Percentiles rank a stretch among this genome's conserved stretches.
phyloP scores from a whole-genome alignment of 2,329 filamentous ascomycete genomes.

The Xylariaceae sp. region DNA sequence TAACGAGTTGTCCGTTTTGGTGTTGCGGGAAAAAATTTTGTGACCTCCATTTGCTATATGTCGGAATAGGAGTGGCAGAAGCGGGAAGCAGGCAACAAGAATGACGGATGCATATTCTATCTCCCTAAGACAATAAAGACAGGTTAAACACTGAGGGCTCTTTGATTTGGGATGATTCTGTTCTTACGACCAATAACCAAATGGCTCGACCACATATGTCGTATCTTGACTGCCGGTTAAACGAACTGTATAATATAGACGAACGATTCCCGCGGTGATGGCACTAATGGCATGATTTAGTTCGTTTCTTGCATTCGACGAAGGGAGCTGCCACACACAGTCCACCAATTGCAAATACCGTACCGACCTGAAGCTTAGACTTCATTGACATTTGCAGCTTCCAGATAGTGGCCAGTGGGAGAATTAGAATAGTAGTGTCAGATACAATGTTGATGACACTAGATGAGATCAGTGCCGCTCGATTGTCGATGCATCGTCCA shows the following conservation, averaged over 20 bases:
- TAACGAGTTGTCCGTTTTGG: background rate
- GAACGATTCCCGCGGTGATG: background rate
- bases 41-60: background rate
- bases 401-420: constrained; percentile 2
- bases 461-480: background rate
- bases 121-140: background rate
- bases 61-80: background rate
- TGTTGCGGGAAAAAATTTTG: background rate
- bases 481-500: constrained; percentile 2
- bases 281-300: too few species aligned
- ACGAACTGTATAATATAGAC: background rate
- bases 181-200: background rate
- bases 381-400: background rate
- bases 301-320: too few species aligned
- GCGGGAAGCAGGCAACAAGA: background rate
- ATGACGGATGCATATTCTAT: background rate
- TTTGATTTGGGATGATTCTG: too few species aligned
- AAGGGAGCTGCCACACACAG: background rate
- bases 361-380: background rate
- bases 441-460: constrained; percentile 11
- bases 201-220: background rate
- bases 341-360: constrained; percentile 2
- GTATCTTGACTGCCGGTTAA: background rate
- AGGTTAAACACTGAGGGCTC: background rate
- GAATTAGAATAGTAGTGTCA: constrained; percentile 5